These are phyloP conservation scores for Penicillium nucicola DNA, from an alignment of 495 filamentous ascomycete genomes.

Conservation along the genomic window DNA sequence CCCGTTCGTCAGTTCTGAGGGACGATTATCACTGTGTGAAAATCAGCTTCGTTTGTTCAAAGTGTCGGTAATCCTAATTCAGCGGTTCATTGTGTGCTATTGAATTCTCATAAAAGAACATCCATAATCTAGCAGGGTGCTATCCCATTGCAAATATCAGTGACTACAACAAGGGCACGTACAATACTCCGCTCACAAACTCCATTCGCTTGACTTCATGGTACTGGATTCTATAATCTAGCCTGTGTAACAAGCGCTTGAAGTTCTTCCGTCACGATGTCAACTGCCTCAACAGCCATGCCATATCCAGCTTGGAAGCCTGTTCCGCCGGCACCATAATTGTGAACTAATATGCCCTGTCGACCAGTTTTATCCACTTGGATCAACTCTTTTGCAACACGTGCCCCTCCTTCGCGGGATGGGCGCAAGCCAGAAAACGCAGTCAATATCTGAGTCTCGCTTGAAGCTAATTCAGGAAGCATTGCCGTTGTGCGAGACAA, in stretches of 20 bases:
- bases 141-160: too few species aligned
- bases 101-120: too few species aligned
- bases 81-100: too few species aligned
- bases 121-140: too few species aligned
- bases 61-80: too few species aligned
- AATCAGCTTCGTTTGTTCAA: too few species aligned
- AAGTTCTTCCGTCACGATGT: background rate
- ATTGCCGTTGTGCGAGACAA: slow-evolving; percentile 20
- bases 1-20: too few species aligned
- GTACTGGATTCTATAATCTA: too few species aligned
- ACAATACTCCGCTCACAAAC: too few species aligned
- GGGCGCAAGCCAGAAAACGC: slow-evolving; percentile 26
- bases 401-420: slow-evolving; percentile 26
- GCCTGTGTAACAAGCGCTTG: background rate
- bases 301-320: slow-evolving; percentile 26
- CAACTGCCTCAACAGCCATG: slow-evolving; percentile 16
- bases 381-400: slow-evolving; percentile 21
- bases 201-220: too few species aligned
- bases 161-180: too few species aligned
- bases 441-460: slow-evolving; percentile 17
- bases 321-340: slow-evolving; percentile 35
- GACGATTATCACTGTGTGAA: too few species aligned
- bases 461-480: slow-evolving; percentile 11
- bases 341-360: slow-evolving; percentile 15
- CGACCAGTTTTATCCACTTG: background rate